phyloP scores from a whole-genome alignment of 345 rosid species.

The Noccaea bulbosa region DNA sequence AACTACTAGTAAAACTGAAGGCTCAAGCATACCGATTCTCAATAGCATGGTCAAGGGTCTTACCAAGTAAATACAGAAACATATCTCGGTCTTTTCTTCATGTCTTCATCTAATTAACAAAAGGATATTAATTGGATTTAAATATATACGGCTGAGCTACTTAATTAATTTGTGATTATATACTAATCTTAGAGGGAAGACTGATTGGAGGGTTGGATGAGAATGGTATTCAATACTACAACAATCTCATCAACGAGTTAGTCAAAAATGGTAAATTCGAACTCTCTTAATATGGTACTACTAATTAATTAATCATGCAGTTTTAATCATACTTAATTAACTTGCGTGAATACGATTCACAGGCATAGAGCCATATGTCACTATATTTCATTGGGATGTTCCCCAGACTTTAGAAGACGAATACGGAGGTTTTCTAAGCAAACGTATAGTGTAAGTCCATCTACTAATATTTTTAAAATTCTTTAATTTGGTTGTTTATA shows the following conservation, averaged over 20 bases:
- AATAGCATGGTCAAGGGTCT: conserved; percentile 50
- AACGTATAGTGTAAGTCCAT: conserved; percentile 40
- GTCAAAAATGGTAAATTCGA: conserved; percentile 12
- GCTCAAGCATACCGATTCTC: conserved; percentile 32
- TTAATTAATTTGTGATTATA: not conserved
- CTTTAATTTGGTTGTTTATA: too few relatives aligned
- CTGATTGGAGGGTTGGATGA: conserved; percentile 49
- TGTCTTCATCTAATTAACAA: too few relatives aligned
- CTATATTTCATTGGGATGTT: conserved; percentile 47
- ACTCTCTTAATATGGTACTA: too few relatives aligned
- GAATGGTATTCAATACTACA: conserved; percentile 51
- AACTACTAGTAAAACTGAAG: conserved; percentile 7
- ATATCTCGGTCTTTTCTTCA: too few relatives aligned
- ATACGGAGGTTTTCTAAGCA: conserved; percentile 40
- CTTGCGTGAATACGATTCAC: too few relatives aligned
- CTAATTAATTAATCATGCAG: too few relatives aligned
- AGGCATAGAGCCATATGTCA: conserved; percentile 44
- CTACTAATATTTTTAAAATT: not conserved
- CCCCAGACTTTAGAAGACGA: conserved; percentile 42
- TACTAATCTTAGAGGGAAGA: conserved; percentile 46
- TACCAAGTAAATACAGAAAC: conserved; percentile 45
- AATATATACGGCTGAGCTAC: too few relatives aligned
- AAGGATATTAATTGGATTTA: too few relatives aligned
- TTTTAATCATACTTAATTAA: too few relatives aligned
- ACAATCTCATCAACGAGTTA: conserved; percentile 48